Percentiles rank a stretch among this genome's conserved stretches.
phyloP scores from a whole-genome alignment of 2,329 filamentous ascomycete species.

The Fusarium phyllophilum region DNA sequence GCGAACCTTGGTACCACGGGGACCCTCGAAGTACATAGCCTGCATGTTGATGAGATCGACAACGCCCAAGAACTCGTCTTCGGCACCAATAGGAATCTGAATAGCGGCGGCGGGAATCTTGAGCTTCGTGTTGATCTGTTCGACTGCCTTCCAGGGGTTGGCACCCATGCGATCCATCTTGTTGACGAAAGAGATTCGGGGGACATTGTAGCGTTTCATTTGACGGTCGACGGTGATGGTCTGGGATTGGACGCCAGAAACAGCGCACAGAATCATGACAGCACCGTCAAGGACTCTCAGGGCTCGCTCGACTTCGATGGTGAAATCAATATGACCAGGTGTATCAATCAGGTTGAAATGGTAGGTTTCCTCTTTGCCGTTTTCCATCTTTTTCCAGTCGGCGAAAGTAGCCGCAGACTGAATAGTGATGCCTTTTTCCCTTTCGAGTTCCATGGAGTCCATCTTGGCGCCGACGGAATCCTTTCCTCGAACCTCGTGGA shows the following conservation, averaged over 20 bases:
- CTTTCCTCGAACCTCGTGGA: slow-evolving; percentile 95
- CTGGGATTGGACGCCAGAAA: slow-evolving; percentile 96
- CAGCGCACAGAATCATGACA: slow-evolving; percentile 98
- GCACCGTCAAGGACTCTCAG: slow-evolving; percentile 94
- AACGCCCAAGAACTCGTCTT: slow-evolving; percentile 92
- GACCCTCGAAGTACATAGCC: slow-evolving; percentile 90
- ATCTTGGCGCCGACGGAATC: slow-evolving; percentile 98
- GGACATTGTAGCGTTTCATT: slow-evolving; percentile 98
- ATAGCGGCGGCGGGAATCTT: slow-evolving; percentile 92
- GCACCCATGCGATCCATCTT: slow-evolving; percentile 99
- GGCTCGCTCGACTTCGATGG: slow-evolving; percentile 96
- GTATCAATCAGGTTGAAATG: slow-evolving; percentile 99
- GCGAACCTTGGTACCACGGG: slow-evolving; percentile 79
- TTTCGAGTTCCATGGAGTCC: slow-evolving; percentile 99
- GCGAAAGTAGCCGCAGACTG: slow-evolving; percentile 98
- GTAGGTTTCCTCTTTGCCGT: slow-evolving; percentile 88
- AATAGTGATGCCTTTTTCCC: slow-evolving; percentile 99
- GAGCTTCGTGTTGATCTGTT: slow-evolving; percentile 97
- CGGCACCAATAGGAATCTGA: slow-evolving; percentile 91
- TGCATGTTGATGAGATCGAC: slow-evolving; percentile 94
- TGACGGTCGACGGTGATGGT: slow-evolving; percentile 98
- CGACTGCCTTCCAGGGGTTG: slow-evolving; percentile 96
- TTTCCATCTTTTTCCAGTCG: slow-evolving; percentile 90
- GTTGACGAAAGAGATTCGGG: slow-evolving; percentile 95
- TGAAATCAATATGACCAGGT: slow-evolving; percentile 98